Evolutionary conservation across 2,329 filamentous ascomycete genomes (phyloP).

Genomic region (Monilinia vaccinii-corymbosi): DNA sequence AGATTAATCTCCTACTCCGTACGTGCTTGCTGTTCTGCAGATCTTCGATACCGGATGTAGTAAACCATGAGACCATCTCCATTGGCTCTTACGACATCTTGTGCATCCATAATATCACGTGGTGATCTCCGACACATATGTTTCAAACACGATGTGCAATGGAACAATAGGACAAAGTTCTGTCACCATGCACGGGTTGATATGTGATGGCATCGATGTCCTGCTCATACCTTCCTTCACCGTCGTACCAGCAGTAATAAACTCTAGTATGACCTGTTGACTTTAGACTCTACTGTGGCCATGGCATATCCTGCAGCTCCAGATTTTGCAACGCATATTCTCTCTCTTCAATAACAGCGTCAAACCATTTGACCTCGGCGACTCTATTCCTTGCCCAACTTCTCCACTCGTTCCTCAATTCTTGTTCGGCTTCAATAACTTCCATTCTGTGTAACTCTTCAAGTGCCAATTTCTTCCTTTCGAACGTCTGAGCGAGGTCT

Average conservation of each 20-base stretch:
- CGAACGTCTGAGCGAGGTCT: neutral
- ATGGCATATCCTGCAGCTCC: neutral
- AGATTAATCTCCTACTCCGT: neutral
- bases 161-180: neutral
- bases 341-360: neutral
- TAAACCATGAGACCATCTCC: neutral
- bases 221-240: neutral
- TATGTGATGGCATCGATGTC: neutral
- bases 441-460: neutral
- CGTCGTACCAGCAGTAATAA: neutral
- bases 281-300: neutral
- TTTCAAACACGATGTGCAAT: neutral
- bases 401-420: neutral
- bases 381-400: neutral
- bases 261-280: neutral
- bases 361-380: neutral
- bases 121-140: neutral
- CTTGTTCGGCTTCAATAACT: no score
- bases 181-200: neutral
- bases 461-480: neutral
- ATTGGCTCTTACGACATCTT: neutral
- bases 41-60: neutral
- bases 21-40: neutral
- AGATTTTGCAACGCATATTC: neutral
- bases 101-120: neutral